Evolutionary conservation across 805 yeast species (phyloP).

Genomic region (Wickerhamomyces bisporus): DNA sequence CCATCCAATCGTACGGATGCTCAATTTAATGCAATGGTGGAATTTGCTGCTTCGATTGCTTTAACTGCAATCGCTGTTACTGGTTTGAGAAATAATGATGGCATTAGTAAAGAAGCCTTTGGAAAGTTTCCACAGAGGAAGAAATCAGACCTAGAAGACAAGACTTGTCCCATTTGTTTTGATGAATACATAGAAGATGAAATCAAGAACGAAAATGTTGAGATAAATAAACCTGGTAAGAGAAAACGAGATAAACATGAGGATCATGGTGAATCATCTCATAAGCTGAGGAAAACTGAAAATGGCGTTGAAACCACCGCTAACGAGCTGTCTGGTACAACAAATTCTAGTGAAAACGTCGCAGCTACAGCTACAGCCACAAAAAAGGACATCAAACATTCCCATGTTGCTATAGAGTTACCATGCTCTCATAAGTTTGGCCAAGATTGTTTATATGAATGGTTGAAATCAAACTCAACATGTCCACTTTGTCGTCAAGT

Average conservation of each 20-base stretch:
- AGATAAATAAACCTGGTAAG: slow-evolving; percentile 20
- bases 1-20: slow-evolving; percentile 55
- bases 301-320: background rate
- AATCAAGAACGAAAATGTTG: slow-evolving; percentile 20
- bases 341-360: no score
- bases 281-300: slow-evolving; percentile 4
- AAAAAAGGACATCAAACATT: slow-evolving; percentile 23
- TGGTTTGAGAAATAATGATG: slow-evolving; percentile 39
- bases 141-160: slow-evolving; percentile 27
- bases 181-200: slow-evolving; percentile 37
- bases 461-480: slow-evolving; percentile 70
- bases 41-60: slow-evolving; percentile 67
- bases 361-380: background rate
- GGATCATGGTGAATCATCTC: background rate
- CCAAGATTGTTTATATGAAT: slow-evolving; percentile 71
- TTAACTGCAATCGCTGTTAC: slow-evolving; percentile 54
- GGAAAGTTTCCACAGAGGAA: slow-evolving; percentile 40
- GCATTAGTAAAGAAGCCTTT: slow-evolving; percentile 49
- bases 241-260: slow-evolving; percentile 19
- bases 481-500: slow-evolving; percentile 83
- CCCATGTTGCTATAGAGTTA: slow-evolving; percentile 65
- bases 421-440: slow-evolving; percentile 92
- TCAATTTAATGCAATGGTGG: slow-evolving; percentile 49
- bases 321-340: no score
- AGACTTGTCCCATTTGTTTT: slow-evolving; percentile 60